Conservation (phyloP, 163 green algal species). For the Coccomyxa subellipsoidea region DNA sequence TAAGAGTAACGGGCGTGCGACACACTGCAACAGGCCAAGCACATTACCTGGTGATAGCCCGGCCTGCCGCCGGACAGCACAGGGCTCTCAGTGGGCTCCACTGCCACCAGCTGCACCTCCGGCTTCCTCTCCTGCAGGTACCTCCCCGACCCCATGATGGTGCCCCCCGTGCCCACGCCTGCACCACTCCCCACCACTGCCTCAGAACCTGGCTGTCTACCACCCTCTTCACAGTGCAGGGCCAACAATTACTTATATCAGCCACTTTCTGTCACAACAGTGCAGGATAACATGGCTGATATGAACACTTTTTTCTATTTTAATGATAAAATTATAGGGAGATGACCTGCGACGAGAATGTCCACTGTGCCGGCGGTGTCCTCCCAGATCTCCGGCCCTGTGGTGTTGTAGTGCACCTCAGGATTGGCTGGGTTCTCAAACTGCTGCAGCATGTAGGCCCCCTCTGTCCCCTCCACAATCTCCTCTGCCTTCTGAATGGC, state of each 20-base stretch:
- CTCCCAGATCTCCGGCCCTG: constrained; percentile 93
- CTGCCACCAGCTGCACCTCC: constrained; percentile 74
- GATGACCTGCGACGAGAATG: constrained; percentile 65
- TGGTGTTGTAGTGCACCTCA: constrained; percentile 83
- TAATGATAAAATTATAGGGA: too few species aligned
- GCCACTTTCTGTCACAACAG: not conserved
- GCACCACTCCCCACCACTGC: not conserved
- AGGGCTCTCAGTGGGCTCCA: constrained; percentile 87
- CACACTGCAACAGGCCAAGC: too few species aligned
- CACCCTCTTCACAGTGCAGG: too few species aligned
- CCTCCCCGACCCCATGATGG: constrained; percentile 74
- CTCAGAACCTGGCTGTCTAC: too few species aligned
- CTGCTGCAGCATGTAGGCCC: constrained; percentile 85
- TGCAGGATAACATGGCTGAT: too few species aligned
- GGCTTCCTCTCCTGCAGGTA: constrained; percentile 80
- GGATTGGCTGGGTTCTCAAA: constrained; percentile 94
- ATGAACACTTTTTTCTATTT: too few species aligned
- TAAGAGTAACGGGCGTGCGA: too few species aligned
- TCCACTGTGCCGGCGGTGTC: constrained; percentile 80
- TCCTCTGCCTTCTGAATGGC: constrained; percentile 79
- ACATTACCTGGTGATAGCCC: constrained; percentile 79
- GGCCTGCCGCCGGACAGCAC: constrained; percentile 71
- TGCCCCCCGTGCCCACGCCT: constrained; percentile 92
- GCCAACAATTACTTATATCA: not conserved
- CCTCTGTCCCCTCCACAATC: constrained; percentile 47